A percentile compares a stretch with the other conserved stretches of the same genome.
These are phyloP conservation scores for Cichorium intybus DNA, from an alignment of 140 eudicot genomes.

Conservation along the genomic window DNA sequence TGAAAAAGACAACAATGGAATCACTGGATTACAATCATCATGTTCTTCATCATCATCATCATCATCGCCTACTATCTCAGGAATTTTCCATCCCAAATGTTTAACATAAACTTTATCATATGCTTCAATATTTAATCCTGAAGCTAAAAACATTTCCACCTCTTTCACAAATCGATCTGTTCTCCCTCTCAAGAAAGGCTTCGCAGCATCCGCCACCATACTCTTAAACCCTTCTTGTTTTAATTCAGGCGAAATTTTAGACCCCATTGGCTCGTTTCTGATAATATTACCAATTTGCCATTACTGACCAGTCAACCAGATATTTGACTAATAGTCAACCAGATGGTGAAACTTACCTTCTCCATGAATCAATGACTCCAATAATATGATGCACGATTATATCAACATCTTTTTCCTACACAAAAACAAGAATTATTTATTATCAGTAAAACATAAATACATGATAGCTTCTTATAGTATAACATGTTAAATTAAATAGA, in stretches of 20 bases:
- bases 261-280: slow-evolving; percentile 51
- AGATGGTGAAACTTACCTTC: slow-evolving; percentile 32
- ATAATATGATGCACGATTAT: slow-evolving; percentile 66
- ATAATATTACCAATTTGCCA: background rate
- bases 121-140: slow-evolving; percentile 70
- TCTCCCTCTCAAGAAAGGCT: slow-evolving; percentile 67
- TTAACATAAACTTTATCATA: slow-evolving; percentile 58
- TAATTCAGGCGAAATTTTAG: slow-evolving; percentile 26
- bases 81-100: slow-evolving; percentile 64
- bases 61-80: slow-evolving; percentile 25
- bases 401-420: slow-evolving; percentile 86
- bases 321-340: background rate
- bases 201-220: slow-evolving; percentile 54
- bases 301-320: background rate
- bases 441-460: background rate
- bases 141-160: slow-evolving; percentile 70
- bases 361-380: slow-evolving; percentile 68
- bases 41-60: slow-evolving; percentile 32
- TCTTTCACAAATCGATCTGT: slow-evolving; percentile 62
- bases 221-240: slow-evolving; percentile 55
- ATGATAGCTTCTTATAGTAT: background rate
- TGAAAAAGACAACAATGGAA: slow-evolving; percentile 48
- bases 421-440: slow-evolving; percentile 4
- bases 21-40: slow-evolving; percentile 32
- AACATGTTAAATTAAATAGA: background rate